These are phyloP conservation scores for Fagus sylvatica DNA, from an alignment of 306 rosid genomes.

Conservation along the genomic window DNA sequence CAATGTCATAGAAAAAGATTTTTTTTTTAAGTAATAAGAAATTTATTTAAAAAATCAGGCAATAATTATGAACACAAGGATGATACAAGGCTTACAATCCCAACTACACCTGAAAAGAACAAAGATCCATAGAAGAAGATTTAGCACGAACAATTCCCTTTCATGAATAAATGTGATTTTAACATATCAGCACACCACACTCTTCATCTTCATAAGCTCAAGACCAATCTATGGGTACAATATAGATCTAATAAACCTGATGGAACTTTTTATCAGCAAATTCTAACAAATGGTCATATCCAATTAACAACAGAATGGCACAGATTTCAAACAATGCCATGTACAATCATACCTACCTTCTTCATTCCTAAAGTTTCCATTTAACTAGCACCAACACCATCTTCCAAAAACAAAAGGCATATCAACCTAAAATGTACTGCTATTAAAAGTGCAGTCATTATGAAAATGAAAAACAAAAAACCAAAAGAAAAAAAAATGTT, in stretches of 20 bases:
- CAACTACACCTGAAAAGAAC: too few species aligned
- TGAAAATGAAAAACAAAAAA: background rate
- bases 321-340: background rate
- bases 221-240: background rate
- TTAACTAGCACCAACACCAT: background rate
- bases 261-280: background rate
- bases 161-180: background rate
- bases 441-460: background rate
- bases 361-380: background rate
- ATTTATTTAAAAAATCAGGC: too few species aligned
- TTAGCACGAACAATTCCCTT: background rate
- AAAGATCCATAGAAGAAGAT: too few species aligned
- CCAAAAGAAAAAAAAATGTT: too few species aligned
- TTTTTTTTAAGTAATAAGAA: too few species aligned
- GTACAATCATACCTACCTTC: background rate
- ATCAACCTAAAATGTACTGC: conserved; percentile 3
- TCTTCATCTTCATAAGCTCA: background rate
- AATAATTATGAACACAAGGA: too few species aligned
- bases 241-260: background rate
- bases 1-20: background rate
- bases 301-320: background rate
- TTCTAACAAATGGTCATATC: background rate
- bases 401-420: background rate
- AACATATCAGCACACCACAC: background rate
- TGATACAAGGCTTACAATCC: too few species aligned